A percentile compares a stretch with the other conserved stretches of the same genome.
These are phyloP conservation scores for Venturia carpophila DNA, from an alignment of 2,329 filamentous ascomycete species.

Conservation along the genomic window DNA sequence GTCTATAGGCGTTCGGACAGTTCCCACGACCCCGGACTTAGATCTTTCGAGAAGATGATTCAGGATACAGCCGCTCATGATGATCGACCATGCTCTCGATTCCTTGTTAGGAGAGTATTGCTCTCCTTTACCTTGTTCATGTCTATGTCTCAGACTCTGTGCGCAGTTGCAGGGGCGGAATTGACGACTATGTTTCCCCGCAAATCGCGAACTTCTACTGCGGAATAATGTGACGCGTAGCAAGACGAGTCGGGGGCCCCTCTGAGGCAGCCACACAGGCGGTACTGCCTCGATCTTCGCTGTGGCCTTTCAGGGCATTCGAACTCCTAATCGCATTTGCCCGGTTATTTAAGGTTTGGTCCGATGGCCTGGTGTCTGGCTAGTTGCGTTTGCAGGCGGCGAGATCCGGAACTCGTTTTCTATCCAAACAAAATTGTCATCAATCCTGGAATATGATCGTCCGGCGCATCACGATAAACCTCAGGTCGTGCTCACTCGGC, in stretches of 20 bases:
- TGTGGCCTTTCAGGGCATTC: not conserved
- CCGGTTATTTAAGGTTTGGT: not conserved
- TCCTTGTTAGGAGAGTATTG: not conserved
- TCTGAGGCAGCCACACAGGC: not conserved
- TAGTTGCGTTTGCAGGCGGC: not conserved
- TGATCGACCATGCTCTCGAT: no score
- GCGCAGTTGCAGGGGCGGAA: not conserved
- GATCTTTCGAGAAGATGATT: not conserved
- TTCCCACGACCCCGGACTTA: not conserved
- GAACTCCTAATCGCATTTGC: not conserved
- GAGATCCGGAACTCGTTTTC: not conserved
- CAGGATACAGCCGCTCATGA: no score
- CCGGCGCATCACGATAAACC: constrained; percentile 5
- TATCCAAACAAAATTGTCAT: not conserved
- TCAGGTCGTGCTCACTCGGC: not conserved
- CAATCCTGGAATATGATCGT: not conserved
- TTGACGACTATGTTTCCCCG: not conserved
- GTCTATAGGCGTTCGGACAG: no score
- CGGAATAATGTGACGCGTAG: not conserved
- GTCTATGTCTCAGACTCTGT: not conserved
- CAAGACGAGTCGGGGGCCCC: not conserved
- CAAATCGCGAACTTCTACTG: not conserved
- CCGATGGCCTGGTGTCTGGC: not conserved
- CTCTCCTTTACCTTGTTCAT: not conserved
- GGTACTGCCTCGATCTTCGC: no score